Conservation (phyloP, 176 grass and related monocot genomes). For the Zoysia japonica region DNA sequence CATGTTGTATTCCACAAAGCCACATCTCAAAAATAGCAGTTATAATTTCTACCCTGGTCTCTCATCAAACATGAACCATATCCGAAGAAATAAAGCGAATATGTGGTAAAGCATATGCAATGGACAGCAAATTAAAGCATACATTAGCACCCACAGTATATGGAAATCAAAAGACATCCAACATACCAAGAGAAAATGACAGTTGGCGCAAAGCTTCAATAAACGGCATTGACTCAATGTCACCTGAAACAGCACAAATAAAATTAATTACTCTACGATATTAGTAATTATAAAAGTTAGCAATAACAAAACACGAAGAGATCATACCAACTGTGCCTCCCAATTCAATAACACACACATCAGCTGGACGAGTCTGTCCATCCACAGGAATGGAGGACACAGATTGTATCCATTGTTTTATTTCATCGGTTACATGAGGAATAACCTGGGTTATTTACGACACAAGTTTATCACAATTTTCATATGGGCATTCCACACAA, state of each 20-base stretch:
- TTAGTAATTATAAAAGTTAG: constrained; percentile 4
- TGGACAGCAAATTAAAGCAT: neutral
- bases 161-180: constrained; percentile 18
- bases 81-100: constrained; percentile 2
- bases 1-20: neutral
- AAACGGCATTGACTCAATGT: constrained; percentile 99
- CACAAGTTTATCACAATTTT: constrained; percentile 11
- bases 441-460: constrained; percentile 64
- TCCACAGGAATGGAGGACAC: constrained; percentile 90
- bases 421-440: constrained; percentile 95
- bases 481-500: constrained; percentile 7
- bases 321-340: constrained; percentile 94
- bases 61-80: constrained; percentile 15
- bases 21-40: neutral
- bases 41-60: neutral
- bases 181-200: constrained; percentile 96
- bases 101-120: neutral
- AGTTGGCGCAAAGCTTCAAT: constrained; percentile 96
- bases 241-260: constrained; percentile 60
- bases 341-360: constrained; percentile 96
- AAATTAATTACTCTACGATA: constrained; percentile 17
- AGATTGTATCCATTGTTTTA: constrained; percentile 91
- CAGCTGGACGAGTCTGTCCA: constrained; percentile 65
- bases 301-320: constrained; percentile 1
- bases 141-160: neutral